Percentiles rank a stretch among this genome's conserved stretches.
Conservation (phyloP, 768 basidiomycete species). For the Kondoa subrosea region DNA sequence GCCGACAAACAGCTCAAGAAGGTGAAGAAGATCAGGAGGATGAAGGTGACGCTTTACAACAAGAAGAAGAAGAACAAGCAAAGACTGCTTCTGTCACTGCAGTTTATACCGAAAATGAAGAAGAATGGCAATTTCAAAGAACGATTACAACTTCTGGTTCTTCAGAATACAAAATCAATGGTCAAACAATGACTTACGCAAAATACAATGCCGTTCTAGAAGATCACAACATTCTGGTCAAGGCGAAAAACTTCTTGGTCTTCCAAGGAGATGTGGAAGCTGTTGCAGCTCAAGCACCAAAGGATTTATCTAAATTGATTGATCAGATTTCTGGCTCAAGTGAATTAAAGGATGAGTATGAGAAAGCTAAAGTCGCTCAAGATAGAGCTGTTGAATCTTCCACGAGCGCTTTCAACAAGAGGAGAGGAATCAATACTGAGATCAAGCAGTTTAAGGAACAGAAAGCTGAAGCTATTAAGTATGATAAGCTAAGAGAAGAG, state of each 20-base stretch:
- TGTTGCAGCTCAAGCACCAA: conserved; percentile 82
- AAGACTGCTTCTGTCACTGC: conserved; percentile 93
- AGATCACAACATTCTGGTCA: conserved; percentile 85
- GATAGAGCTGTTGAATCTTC: conserved; percentile 85
- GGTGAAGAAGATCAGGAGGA: conserved; percentile 36
- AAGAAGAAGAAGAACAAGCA: conserved; percentile 58
- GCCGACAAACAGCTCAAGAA: conserved; percentile 39
- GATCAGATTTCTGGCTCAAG: conserved; percentile 87
- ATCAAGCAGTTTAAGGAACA: conserved; percentile 97
- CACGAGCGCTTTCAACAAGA: conserved; percentile 83
- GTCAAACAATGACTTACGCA: conserved; percentile 60
- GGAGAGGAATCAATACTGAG: conserved; percentile 81
- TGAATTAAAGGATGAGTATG: conserved; percentile 74
- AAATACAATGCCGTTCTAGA: conserved; percentile 77
- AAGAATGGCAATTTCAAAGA: conserved; percentile 79
- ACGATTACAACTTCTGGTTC: conserved; percentile 76
- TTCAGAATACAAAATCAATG: conserved; percentile 81
- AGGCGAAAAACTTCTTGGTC: conserved; percentile 97
- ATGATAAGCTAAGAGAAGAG: conserved; percentile 58
- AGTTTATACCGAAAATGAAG: conserved; percentile 62
- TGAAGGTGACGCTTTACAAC: conserved; percentile 27
- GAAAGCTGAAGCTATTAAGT: conserved; percentile 76
- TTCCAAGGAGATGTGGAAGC: conserved; percentile 99
- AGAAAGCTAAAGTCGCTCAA: conserved; percentile 67
- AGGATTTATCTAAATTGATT: conserved; percentile 71